A percentile compares a stretch with the other conserved stretches of the same genome.
Conservation (phyloP, 192 early-diverging fungal species). For the Gaertneriomyces semiglobifer region DNA sequence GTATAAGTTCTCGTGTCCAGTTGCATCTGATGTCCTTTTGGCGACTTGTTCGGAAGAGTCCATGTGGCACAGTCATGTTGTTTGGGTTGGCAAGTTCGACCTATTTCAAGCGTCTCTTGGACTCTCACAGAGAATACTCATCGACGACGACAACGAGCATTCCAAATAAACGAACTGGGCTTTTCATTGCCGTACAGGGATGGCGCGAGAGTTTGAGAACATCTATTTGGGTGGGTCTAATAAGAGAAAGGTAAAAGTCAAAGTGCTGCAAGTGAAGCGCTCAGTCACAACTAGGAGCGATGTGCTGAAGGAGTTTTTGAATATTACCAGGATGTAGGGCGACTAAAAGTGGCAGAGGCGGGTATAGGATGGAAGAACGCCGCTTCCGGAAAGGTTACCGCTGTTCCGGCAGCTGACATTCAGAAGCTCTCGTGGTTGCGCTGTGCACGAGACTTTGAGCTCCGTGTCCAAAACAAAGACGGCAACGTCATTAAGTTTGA, state of each 20-base stretch:
- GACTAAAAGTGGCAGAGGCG: constrained; percentile 47
- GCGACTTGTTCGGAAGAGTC: too few relatives aligned
- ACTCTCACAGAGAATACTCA: too few relatives aligned
- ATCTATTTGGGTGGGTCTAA: constrained; percentile 46
- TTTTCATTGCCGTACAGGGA: background rate
- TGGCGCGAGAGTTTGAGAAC: constrained; percentile 38
- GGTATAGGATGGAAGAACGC: constrained; percentile 77
- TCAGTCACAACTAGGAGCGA: background rate
- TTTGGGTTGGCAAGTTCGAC: too few relatives aligned
- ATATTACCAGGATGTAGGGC: constrained; percentile 32
- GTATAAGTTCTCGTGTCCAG: too few relatives aligned
- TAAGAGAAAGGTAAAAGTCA: constrained; percentile 29
- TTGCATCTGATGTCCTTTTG: too few relatives aligned
- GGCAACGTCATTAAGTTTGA: constrained; percentile 81
- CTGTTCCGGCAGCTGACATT: constrained; percentile 64
- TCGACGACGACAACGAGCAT: too few relatives aligned
- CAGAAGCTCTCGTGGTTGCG: constrained; percentile 52
- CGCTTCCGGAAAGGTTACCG: constrained; percentile 49
- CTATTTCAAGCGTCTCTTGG: too few relatives aligned
- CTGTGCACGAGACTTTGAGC: constrained; percentile 83
- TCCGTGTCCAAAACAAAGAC: constrained; percentile 72
- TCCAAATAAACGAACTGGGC: too few relatives aligned
- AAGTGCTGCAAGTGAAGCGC: background rate
- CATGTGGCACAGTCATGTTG: too few relatives aligned
- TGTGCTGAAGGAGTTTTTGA: background rate